phyloP scores from a whole-genome alignment of 192 early-diverging fungal genomes.

The Backusella australiensis region DNA sequence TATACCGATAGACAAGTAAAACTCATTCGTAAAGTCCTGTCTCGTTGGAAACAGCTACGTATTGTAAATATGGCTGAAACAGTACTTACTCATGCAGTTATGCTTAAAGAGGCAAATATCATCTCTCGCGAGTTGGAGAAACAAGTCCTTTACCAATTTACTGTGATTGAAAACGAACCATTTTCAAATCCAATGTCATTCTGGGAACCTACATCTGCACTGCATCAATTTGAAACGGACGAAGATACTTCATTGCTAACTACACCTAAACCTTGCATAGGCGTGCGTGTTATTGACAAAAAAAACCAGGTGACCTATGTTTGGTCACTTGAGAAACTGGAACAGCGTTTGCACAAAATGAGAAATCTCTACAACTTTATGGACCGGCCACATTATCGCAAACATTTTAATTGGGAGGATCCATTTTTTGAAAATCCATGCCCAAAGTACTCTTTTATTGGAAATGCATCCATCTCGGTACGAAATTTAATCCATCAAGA shows the following conservation, averaged over 20 bases:
- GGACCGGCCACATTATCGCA: slow-evolving; percentile 54
- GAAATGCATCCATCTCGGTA: slow-evolving; percentile 41
- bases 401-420: slow-evolving; percentile 60
- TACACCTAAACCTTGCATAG: slow-evolving; percentile 48
- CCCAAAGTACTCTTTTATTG: slow-evolving; percentile 53
- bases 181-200: slow-evolving; percentile 48
- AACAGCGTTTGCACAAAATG: slow-evolving; percentile 36
- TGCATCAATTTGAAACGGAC: slow-evolving; percentile 48
- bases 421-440: slow-evolving; percentile 61
- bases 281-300: slow-evolving; percentile 53
- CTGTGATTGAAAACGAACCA: slow-evolving; percentile 61
- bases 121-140: slow-evolving; percentile 81
- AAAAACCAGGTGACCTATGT: slow-evolving; percentile 52
- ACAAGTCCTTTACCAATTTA: slow-evolving; percentile 81
- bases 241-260: slow-evolving; percentile 43
- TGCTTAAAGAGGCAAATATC: slow-evolving; percentile 90
- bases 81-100: slow-evolving; percentile 64
- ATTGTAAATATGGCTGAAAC: slow-evolving; percentile 61
- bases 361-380: slow-evolving; percentile 55
- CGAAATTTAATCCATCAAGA: slow-evolving; percentile 43
- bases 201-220: slow-evolving; percentile 48
- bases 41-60: slow-evolving; percentile 51
- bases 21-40: slow-evolving; percentile 36
- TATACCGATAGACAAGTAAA: slow-evolving; percentile 46
- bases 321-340: slow-evolving; percentile 43